These are phyloP conservation scores for Hortiboletus campestris DNA, from an alignment of 768 basidiomycete genomes.

Conservation along the genomic window DNA sequence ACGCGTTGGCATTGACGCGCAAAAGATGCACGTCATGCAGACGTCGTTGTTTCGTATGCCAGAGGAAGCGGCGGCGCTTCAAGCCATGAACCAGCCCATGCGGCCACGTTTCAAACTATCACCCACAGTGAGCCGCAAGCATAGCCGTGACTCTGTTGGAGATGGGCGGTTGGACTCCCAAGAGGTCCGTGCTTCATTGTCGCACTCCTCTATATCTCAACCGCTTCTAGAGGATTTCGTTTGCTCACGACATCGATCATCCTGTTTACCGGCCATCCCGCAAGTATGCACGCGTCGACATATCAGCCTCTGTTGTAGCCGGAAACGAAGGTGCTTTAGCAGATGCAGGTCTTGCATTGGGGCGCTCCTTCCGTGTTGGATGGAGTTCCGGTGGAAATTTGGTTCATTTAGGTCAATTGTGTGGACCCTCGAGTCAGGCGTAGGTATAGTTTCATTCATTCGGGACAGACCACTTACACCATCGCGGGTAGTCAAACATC, in stretches of 20 bases:
- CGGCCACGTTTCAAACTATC: constrained; percentile 36
- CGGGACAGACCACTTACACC: constrained; percentile 7
- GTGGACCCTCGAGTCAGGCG: constrained; percentile 53
- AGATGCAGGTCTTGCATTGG: constrained; percentile 84
- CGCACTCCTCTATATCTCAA: background rate
- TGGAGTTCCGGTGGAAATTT: constrained; percentile 85
- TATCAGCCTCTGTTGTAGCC: constrained; percentile 59
- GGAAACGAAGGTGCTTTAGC: constrained; percentile 63
- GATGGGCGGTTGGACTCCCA: constrained; percentile 62
- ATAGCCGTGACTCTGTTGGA: constrained; percentile 76
- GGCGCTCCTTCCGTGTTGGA: constrained; percentile 84
- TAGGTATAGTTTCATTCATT: constrained; percentile 36
- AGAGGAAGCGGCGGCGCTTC: constrained; percentile 67
- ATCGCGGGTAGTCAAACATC: constrained; percentile 42
- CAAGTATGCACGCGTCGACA: constrained; percentile 76
- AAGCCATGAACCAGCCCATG: constrained; percentile 46
- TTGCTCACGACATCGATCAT: constrained; percentile 69
- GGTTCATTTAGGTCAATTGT: constrained; percentile 74
- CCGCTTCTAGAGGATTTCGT: constrained; percentile 64
- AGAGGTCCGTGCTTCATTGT: constrained; percentile 46
- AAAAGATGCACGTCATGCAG: constrained; percentile 93
- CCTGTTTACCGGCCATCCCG: constrained; percentile 69
- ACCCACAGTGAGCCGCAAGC: constrained; percentile 56
- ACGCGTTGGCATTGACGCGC: constrained; percentile 74
- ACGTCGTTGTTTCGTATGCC: constrained; percentile 78